A percentile compares a stretch with the other conserved stretches of the same genome.
These are phyloP conservation scores for Penicillium frequentans DNA, from an alignment of 2,329 filamentous ascomycete genomes.

Conservation along the genomic window DNA sequence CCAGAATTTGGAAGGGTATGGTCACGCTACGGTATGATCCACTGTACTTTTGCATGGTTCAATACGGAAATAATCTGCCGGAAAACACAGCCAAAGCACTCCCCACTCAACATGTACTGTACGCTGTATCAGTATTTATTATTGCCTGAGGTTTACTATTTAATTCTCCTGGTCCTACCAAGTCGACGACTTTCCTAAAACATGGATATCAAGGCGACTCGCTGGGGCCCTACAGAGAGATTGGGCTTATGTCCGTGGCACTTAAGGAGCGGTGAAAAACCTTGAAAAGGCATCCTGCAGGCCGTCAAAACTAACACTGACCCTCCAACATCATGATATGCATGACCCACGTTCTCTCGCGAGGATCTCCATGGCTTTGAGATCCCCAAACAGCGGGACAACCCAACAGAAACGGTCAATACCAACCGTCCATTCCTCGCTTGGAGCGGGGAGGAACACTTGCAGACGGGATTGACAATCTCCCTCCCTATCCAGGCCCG, in stretches of 20 bases:
- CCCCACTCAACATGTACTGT: not conserved
- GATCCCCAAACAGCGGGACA: not conserved
- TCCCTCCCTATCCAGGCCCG: not conserved
- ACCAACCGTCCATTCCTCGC: not conserved
- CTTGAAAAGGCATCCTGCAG: not conserved
- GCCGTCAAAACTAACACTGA: not conserved
- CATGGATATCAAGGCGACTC: not conserved
- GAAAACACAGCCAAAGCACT: not conserved
- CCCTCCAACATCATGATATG: not conserved
- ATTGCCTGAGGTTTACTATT: no score
- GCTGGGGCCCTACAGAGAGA: not conserved
- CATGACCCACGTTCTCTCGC: conserved; percentile 1
- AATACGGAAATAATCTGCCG: not conserved
- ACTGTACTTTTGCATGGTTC: not conserved
- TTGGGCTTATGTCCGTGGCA: not conserved
- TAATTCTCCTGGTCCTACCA: not conserved
- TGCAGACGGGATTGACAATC: not conserved
- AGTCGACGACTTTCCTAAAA: not conserved
- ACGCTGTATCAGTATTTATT: not conserved
- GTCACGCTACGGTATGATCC: not conserved
- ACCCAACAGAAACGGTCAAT: not conserved
- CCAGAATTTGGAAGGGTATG: not conserved
- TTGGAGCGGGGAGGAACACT: not conserved
- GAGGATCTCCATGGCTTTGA: not conserved
- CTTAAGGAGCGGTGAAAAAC: not conserved